Percentiles rank a stretch among this genome's conserved stretches.
Conservation (phyloP, 768 basidiomycete species). For the Boletus edulis region DNA sequence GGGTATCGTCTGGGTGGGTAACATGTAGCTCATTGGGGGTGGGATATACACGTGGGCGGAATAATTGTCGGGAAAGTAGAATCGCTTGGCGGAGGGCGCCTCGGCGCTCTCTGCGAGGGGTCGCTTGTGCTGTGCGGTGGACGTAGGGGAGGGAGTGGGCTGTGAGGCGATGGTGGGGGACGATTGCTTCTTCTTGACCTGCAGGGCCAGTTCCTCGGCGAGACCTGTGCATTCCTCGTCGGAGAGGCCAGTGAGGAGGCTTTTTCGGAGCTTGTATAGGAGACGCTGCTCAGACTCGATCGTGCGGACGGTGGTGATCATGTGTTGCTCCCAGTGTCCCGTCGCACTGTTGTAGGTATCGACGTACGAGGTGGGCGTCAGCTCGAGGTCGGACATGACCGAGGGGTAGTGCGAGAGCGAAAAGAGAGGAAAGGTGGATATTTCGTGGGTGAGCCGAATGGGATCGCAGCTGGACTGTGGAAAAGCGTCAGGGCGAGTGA, state of each 20-base stretch:
- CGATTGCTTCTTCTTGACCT: conserved; percentile 28
- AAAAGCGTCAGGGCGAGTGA: not conserved
- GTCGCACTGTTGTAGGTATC: conserved; percentile 56
- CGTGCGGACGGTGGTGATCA: conserved; percentile 54
- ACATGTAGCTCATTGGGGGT: conserved; percentile 25
- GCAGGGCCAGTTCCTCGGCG: conserved; percentile 52
- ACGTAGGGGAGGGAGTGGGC: conserved; percentile 4
- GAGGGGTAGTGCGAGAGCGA: conserved; percentile 52
- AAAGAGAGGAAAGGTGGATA: conserved; percentile 66
- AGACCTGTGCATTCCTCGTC: conserved; percentile 60
- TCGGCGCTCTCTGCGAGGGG: conserved; percentile 24
- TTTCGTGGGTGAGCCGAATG: conserved; percentile 53
- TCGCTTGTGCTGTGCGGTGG: conserved; percentile 25
- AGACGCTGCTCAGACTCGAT: conserved; percentile 61
- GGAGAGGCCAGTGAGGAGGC: conserved; percentile 52
- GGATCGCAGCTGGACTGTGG: conserved; percentile 50
- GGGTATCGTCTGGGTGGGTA: conserved; percentile 28
- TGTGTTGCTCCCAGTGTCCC: conserved; percentile 67
- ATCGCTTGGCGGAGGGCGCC: conserved; percentile 26
- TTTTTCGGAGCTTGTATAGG: conserved; percentile 58
- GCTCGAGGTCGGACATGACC: conserved; percentile 53
- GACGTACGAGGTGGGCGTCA: conserved; percentile 51
- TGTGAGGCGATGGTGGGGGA: not conserved
- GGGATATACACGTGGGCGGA: conserved; percentile 31
- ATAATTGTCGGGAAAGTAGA: conserved; percentile 28